Conservation (phyloP, 345 rosid genomes). For the Dovyalis caffra region DNA sequence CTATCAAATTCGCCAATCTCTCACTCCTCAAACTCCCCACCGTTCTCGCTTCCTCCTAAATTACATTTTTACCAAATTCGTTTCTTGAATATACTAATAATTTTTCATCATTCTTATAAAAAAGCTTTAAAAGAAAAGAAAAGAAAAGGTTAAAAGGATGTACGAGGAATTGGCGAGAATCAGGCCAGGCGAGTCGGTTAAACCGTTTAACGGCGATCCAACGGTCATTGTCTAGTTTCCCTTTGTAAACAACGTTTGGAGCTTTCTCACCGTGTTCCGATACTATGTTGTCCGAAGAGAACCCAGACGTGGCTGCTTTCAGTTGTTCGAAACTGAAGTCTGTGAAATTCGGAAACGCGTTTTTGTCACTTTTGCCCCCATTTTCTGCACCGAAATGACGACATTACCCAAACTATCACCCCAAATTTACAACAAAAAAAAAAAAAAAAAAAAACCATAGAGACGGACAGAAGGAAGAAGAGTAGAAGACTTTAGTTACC, state of each 20-base stretch:
- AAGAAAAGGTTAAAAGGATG: constrained; percentile 18
- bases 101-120: neutral
- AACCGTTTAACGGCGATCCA: constrained; percentile 90
- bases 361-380: constrained; percentile 32
- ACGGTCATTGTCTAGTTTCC: constrained; percentile 71
- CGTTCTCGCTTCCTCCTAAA: constrained; percentile 83
- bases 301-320: constrained; percentile 68
- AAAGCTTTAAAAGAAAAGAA: neutral
- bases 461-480: neutral
- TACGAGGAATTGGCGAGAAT: constrained; percentile 91
- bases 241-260: constrained; percentile 88
- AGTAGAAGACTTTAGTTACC: constrained; percentile 42
- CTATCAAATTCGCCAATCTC: constrained; percentile 80
- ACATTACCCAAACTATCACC: neutral
- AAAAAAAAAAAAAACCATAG: neutral
- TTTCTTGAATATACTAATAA: neutral
- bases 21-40: constrained; percentile 81
- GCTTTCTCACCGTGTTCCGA: constrained; percentile 98
- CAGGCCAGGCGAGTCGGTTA: constrained; percentile 88
- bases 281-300: constrained; percentile 80
- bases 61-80: constrained; percentile 4
- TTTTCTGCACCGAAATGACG: constrained; percentile 40
- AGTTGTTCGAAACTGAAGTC: constrained; percentile 79
- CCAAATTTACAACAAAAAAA: neutral
- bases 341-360: constrained; percentile 57